Evolutionary conservation across 495 filamentous ascomycete species (phyloP), one percentile per base, ranked within the genome.

Genomic region (Trypethelium eluteriae): DNA sequence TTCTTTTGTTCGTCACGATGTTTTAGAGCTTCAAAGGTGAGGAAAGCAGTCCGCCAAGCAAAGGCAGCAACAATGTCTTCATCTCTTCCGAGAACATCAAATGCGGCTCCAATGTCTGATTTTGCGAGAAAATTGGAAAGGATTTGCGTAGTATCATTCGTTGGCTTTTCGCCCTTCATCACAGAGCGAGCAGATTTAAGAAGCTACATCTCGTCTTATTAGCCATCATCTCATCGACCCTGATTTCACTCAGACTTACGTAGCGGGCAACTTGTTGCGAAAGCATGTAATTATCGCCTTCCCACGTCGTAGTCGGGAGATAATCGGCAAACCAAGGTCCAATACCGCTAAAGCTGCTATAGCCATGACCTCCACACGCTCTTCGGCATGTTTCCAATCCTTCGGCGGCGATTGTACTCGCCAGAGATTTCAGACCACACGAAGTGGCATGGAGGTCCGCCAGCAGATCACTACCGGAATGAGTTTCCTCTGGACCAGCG

Each of bases 211-310:
- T 69, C 38, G 70, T 73, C 25, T 25, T 25, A 25, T 25, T 25
- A 25, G 25, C 25, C 25, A 25, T 25, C 25, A 25, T 25, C 25
- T 25, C 25, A 25, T 25, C 25, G 25, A 25, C 25, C 25, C 25
- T 25, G 25, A 25, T 25, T 25, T 25, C 25, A 25, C 25, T 25
- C 25, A 25, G 25, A 72, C 76, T 67, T 74, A 82, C 78, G 70
- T 89, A 89, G 69, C 87, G 81, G 3, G 87, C 85, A n/a, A 89
- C 88, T 78, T 92, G 89, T 71, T 91, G 89, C 41, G 86, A 87
- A 59, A 91, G 77, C 85, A 91, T 89, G 72, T 88, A 90, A 77
- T 91, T 91, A 74, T 91, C 89, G 49, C 88, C 86, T 74, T 86
- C 84, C 76, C 81, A 85, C 12, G 88, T 90, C 36, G 86, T 80